These are phyloP conservation scores for Camellia granthamiana DNA, from an alignment of 148 eudicot species.

Conservation along the genomic window DNA sequence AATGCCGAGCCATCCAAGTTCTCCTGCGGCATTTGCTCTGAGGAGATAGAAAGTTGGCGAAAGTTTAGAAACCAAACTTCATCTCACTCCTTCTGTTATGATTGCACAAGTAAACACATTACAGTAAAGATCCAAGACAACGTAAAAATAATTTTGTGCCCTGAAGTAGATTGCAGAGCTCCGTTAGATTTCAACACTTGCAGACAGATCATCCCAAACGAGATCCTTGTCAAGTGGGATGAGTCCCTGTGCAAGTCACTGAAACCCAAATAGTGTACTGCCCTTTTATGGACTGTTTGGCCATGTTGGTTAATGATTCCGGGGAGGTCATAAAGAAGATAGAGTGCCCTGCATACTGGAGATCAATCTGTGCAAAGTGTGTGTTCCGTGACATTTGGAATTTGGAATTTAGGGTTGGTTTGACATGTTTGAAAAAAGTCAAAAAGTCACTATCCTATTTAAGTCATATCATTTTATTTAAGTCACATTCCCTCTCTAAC, in stretches of 20 bases:
- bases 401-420: too few species aligned
- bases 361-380: slow-evolving; percentile 27
- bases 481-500: too few species aligned
- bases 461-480: too few species aligned
- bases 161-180: slow-evolving; percentile 29
- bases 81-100: slow-evolving; percentile 30
- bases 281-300: slow-evolving; percentile 37
- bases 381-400: slow-evolving; percentile 28
- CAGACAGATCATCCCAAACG: slow-evolving; percentile 18
- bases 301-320: slow-evolving; percentile 27
- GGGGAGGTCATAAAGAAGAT: not conserved
- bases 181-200: slow-evolving; percentile 14
- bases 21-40: slow-evolving; percentile 38
- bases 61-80: slow-evolving; percentile 29
- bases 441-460: too few species aligned
- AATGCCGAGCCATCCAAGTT: not conserved
- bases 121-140: slow-evolving; percentile 24
- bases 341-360: slow-evolving; percentile 22
- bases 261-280: slow-evolving; percentile 34
- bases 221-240: slow-evolving; percentile 28
- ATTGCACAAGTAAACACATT: slow-evolving; percentile 32
- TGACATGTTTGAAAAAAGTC: too few species aligned
- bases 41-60: slow-evolving; percentile 19
- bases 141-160: slow-evolving; percentile 17
- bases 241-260: slow-evolving; percentile 25